Conservation (phyloP, 306 rosid genomes). For the Cucurbita ficifolia region DNA sequence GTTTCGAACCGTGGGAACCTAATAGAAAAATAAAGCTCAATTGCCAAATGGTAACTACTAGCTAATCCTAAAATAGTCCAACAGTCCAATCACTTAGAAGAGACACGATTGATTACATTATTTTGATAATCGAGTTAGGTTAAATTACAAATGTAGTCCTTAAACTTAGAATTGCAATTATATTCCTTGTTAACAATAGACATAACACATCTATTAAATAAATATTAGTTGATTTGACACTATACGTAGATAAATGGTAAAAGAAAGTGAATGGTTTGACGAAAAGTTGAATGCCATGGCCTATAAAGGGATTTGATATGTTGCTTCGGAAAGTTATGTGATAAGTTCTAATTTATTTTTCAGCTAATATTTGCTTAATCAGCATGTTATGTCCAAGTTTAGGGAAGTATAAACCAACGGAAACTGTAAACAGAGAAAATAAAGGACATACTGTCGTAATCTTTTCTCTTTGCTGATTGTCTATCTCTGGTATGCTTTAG, state of each 20-base stretch:
- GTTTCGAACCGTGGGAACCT: background rate
- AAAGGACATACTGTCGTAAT: conserved; percentile 50
- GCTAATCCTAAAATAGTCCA: background rate
- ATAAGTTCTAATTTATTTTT: background rate
- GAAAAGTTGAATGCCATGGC: background rate
- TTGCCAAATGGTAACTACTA: background rate
- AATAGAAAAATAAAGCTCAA: background rate
- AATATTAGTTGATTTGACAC: background rate
- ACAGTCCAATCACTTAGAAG: background rate
- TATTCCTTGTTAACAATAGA: no score
- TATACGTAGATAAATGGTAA: background rate
- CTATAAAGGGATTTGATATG: background rate
- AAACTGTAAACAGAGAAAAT: background rate
- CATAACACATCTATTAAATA: no score
- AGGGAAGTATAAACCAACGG: background rate
- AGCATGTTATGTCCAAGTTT: background rate
- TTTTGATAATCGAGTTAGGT: background rate
- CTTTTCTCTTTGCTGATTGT: conserved; percentile 61
- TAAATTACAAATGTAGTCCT: background rate
- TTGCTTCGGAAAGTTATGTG: background rate
- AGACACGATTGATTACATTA: background rate
- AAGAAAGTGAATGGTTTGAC: background rate
- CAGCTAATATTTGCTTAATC: background rate
- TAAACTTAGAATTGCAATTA: no score
- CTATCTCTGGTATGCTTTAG: conserved; percentile 39